Evolutionary conservation across 2,329 filamentous ascomycete species (phyloP), one percentile per base, ranked within the genome.

Genomic region (Fusarium nurragi): DNA sequence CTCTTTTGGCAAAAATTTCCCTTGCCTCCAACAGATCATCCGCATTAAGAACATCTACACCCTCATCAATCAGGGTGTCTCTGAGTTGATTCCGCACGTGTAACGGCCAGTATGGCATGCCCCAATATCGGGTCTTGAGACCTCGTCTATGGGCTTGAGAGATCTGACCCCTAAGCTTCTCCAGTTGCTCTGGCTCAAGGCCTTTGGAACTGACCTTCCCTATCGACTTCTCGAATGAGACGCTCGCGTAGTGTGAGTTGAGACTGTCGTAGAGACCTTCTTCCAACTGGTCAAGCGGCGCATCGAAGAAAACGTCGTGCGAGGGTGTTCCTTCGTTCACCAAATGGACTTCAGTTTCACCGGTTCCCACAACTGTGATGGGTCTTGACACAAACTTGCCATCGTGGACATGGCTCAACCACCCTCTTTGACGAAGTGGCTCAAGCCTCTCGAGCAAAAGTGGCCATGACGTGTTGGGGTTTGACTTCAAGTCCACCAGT

Each of bases 341-440:
- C 36, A 54, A 58, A 16, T 39, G 52, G 34, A 65, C 44, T 19
- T 57, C 39, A 16, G 68, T 64, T 16, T 64, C 85, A 13, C 90
- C 90, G 2, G 88, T 91, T 2, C 84, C 88, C 3, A 93, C 88
- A 3, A 92, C 84, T 0, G 89, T 92, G 32, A 93, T 76, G 1
- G 87, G 86, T 1, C 89, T 79, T 21, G 77, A 71, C 34, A 84
- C 74, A 4, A 90, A 72, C 16, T 77, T 71, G 16, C 78, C 81
- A 45, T 87, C 79, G 22, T 85, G 77, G 49, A 84, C 82, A 59
- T 77, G 81, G 13, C 80, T 83, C 19, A 89, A 73, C 81, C 83
- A 91, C n/a, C 83, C 83, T 37, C 78, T 79, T 37, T 84, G 77
- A 5, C 88, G 80, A 8, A 92, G 79, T 3, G 88, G 84, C 53